Percentiles rank a stretch among this genome's conserved stretches.
Conservation (phyloP, 495 filamentous ascomycete species). For the Hypoxylon lenormandii region DNA sequence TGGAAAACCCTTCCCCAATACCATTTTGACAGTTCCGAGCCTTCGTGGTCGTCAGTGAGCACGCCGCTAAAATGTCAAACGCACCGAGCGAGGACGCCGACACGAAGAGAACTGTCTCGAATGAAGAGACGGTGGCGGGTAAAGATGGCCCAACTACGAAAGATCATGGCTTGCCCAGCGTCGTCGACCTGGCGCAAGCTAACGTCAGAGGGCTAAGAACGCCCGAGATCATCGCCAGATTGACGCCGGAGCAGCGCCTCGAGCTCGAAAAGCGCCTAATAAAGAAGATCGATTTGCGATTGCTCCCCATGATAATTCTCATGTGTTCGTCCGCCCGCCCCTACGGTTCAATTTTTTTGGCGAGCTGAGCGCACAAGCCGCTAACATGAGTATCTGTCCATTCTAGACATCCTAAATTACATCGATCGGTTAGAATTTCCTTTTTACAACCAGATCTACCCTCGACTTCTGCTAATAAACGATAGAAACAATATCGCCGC, state of each 20-base stretch:
- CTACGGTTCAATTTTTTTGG: not conserved
- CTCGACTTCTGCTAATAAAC: slow-evolving; percentile 15
- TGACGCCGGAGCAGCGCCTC: slow-evolving; percentile 64
- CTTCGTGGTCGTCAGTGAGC: not conserved
- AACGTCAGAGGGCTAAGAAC: slow-evolving; percentile 53
- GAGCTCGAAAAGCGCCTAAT: slow-evolving; percentile 63
- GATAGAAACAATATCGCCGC: slow-evolving; percentile 66
- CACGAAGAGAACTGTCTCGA: slow-evolving; percentile 22
- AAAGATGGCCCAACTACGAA: slow-evolving; percentile 24
- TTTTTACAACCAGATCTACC: slow-evolving; percentile 1
- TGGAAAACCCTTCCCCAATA: no score
- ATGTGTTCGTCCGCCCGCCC: slow-evolving; percentile 60
- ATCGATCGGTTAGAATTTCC: slow-evolving; percentile 72
- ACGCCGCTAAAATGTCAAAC: slow-evolving; percentile 26
- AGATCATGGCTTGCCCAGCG: slow-evolving; percentile 23
- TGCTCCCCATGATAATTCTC: slow-evolving; percentile 73
- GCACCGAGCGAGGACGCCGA: slow-evolving; percentile 34
- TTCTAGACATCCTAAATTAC: slow-evolving; percentile 82
- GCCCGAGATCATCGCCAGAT: slow-evolving; percentile 63
- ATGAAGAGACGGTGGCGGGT: slow-evolving; percentile 22
- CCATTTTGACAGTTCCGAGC: not conserved
- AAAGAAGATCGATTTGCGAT: slow-evolving; percentile 72
- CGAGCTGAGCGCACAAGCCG: slow-evolving; percentile 10
- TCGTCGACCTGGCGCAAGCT: slow-evolving; percentile 43
- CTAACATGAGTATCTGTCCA: slow-evolving; percentile 26